Conservation (phyloP, 306 rosid genomes). For the Gleditsia sinensis region DNA sequence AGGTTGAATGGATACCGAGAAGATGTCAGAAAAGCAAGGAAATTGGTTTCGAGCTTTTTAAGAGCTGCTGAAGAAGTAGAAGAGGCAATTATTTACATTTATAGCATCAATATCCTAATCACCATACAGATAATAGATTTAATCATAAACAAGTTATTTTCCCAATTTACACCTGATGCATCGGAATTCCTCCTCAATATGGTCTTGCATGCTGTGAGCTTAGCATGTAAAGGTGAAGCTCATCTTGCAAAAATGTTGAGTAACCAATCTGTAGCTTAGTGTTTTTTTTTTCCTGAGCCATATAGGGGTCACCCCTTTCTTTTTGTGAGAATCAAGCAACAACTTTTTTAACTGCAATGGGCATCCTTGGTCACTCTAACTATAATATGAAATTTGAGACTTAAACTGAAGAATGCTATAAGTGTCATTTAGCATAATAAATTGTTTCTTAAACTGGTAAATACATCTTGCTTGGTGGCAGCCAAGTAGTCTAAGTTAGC, state of each 20-base stretch:
- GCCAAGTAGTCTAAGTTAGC: not conserved
- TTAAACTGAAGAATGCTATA: no score
- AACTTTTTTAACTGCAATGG: no score
- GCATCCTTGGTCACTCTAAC: no score
- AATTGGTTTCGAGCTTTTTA: slow-evolving; percentile 74
- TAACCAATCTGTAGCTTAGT: slow-evolving; percentile 7
- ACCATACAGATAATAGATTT: not conserved
- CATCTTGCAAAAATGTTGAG: not conserved
- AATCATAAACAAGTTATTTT: slow-evolving; percentile 15
- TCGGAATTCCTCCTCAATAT: slow-evolving; percentile 8
- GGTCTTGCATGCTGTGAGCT: slow-evolving; percentile 8
- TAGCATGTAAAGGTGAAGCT: not conserved
- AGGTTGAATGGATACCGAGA: slow-evolving; percentile 82
- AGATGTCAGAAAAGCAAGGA: slow-evolving; percentile 74
- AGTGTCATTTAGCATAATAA: not conserved
- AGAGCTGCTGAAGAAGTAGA: slow-evolving; percentile 91
- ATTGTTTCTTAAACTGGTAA: not conserved
- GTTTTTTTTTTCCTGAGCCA: no score
- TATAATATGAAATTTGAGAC: no score
- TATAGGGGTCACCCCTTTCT: no score
- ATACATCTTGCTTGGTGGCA: not conserved
- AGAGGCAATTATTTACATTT: slow-evolving; percentile 60
- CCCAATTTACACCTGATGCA: not conserved
- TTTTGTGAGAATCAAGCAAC: no score
- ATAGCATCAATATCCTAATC: not conserved